These are phyloP conservation scores for Irineochytrium annulatum DNA, from an alignment of 192 early-diverging fungal species.

Conservation along the genomic window DNA sequence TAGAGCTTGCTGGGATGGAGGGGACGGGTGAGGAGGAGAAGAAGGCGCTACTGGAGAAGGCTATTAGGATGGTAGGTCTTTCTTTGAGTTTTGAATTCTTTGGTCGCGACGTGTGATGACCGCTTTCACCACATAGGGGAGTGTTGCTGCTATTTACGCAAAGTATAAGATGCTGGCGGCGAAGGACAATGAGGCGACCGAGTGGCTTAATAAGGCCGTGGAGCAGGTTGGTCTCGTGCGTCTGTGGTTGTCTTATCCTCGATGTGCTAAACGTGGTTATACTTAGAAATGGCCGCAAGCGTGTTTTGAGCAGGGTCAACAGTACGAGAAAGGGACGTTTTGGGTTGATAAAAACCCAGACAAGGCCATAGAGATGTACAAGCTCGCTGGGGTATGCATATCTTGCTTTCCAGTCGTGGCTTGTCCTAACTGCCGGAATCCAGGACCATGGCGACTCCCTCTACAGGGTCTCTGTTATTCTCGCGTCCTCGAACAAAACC, in stretches of 20 bases:
- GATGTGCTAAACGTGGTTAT: neutral
- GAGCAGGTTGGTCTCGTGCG: no score
- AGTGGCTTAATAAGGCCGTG: neutral
- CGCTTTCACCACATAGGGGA: constrained; percentile 1
- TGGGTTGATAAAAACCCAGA: neutral
- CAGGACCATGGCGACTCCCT: no score
- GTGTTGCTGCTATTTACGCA: neutral
- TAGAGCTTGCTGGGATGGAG: no score
- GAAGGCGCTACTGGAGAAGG: neutral
- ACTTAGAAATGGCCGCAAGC: neutral
- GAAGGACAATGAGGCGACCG: neutral
- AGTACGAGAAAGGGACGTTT: constrained; percentile 1
- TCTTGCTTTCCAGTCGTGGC: no score
- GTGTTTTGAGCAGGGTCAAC: neutral
- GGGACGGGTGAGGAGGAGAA: no score
- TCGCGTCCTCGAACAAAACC: no score
- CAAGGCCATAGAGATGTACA: neutral
- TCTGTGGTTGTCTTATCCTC: neutral
- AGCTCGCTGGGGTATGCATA: neutral
- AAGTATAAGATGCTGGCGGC: neutral
- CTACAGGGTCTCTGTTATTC: no score
- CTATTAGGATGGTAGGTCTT: neutral
- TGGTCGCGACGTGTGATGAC: no score
- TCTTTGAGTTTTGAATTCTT: neutral
- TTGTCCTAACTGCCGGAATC: no score